These are phyloP conservation scores for Barbarea vulgaris DNA, from an alignment of 345 rosid genomes.

Conservation along the genomic window DNA sequence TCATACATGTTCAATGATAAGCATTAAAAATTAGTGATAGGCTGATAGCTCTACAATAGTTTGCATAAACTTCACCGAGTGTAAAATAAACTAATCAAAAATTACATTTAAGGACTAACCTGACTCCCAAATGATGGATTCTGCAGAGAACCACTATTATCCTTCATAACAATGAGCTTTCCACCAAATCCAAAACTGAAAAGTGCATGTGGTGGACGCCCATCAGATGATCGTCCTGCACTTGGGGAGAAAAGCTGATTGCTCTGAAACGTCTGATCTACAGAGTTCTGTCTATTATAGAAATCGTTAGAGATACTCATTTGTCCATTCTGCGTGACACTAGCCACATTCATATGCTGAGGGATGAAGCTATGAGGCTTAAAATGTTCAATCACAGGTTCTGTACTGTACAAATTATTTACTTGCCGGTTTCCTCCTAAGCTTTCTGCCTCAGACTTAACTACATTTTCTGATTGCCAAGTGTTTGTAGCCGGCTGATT, in stretches of 20 bases:
- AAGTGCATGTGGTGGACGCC: slow-evolving; percentile 94
- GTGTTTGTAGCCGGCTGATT: slow-evolving; percentile 45
- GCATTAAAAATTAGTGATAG: neutral
- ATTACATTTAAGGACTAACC: slow-evolving; percentile 53
- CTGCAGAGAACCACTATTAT: slow-evolving; percentile 44
- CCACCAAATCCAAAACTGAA: slow-evolving; percentile 98
- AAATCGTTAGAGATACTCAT: slow-evolving; percentile 54
- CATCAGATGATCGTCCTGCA: slow-evolving; percentile 79
- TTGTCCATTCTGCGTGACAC: slow-evolving; percentile 53
- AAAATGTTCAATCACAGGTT: slow-evolving; percentile 44
- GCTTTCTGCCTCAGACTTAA: slow-evolving; percentile 38
- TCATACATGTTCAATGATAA: neutral
- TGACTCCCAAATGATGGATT: slow-evolving; percentile 64
- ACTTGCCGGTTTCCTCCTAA: slow-evolving; percentile 55
- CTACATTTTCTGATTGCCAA: slow-evolving; percentile 56
- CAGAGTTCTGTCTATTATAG: slow-evolving; percentile 53
- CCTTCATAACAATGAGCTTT: slow-evolving; percentile 81
- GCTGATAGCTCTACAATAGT: neutral
- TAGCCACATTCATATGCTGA: slow-evolving; percentile 55
- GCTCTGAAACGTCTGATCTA: slow-evolving; percentile 55
- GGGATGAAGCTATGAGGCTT: slow-evolving; percentile 53
- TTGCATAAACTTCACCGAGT: neutral
- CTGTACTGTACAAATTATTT: slow-evolving; percentile 50
- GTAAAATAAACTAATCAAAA: slow-evolving; percentile 11
- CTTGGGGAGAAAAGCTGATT: slow-evolving; percentile 58